phyloP scores from a whole-genome alignment of 2,329 filamentous ascomycete species.

The Alternaria sp. region DNA sequence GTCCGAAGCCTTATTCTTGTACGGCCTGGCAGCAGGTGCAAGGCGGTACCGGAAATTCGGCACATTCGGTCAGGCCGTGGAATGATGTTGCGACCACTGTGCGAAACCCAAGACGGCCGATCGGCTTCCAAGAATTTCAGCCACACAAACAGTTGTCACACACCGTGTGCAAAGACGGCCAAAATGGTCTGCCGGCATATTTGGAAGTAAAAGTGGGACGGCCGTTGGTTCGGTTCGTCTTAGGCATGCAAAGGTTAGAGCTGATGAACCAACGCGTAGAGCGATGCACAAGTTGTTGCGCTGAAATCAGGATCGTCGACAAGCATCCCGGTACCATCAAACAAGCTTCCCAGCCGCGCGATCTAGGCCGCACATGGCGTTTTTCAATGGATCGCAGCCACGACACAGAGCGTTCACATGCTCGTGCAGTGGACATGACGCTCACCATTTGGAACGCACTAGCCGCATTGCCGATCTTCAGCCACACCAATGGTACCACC shows the following conservation, averaged over 20 bases:
- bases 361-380: constrained; percentile 17
- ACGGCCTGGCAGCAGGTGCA: not conserved
- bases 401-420: constrained; percentile 14
- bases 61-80: not conserved
- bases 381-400: constrained; percentile 17
- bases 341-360: constrained; percentile 7
- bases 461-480: constrained; percentile 19
- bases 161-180: not conserved
- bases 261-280: not conserved
- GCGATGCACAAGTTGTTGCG: constrained; percentile 5
- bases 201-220: not conserved
- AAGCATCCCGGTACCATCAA: constrained; percentile 10
- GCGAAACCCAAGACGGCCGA: constrained; percentile 17
- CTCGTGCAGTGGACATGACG: constrained; percentile 15
- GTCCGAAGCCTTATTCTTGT: not conserved
- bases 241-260: not conserved
- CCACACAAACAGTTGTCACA: constrained; percentile 1
- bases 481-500: constrained; percentile 21
- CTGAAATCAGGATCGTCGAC: constrained; percentile 1
- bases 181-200: not conserved
- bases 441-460: not conserved
- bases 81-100: constrained; percentile 1
- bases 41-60: constrained; percentile 1
- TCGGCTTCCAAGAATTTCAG: constrained; percentile 14
- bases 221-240: not conserved